Base-by-base conservation (phyloP, 108 stramenopile genomes). In the Pseudonitzschia multiseries region DNA sequence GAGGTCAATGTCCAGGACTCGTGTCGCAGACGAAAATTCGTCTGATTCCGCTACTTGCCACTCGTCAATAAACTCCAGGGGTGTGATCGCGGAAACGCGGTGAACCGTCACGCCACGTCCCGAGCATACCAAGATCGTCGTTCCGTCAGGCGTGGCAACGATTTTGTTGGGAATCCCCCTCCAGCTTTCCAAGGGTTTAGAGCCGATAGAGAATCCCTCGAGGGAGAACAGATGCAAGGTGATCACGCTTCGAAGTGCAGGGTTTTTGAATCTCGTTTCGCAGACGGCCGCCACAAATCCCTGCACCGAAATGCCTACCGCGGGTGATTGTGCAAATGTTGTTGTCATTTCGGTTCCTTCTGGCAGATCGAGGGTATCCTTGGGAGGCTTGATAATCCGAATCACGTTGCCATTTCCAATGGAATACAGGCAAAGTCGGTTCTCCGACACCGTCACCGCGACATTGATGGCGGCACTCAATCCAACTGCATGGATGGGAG, bases 271-370 rank as follows among this genome's bases (percentile, higher is more conserved):
- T 24, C 72, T 75, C 18, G 87, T 87, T 62, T 88, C 87, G 71
- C 94, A 95, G 36, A 95, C 89, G 28, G 83, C 76, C n/a, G 90
- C 86, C 28, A 95, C 65, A 69, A 85, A 95, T 32, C 94, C 94
- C 65, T 89, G 84, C 13, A 85, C 81, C 60, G 88, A 90, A 14
- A 95, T 76, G 15, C 88, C 90, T 15, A 93, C 20, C 26, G 90
- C 90, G 21, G 75, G 76, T 15, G 86, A 82, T 52, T 85, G 75
- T 1, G 89, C 90, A 80, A 95, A 95, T 0, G 62, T 65, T 21
- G 89, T 91, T 42, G 57, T 29, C 33, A 40, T 57, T 26, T 67
- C 64, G 2, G 22, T 31, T 56, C 61, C 68, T 21, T 80, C 76
- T 13, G 82, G 69, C 42, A 81, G 73, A 17, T 80, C 78, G 2